These are phyloP conservation scores for Metschnikowia baotianmanensis DNA, from an alignment of 805 yeast species.

Conservation along the genomic window DNA sequence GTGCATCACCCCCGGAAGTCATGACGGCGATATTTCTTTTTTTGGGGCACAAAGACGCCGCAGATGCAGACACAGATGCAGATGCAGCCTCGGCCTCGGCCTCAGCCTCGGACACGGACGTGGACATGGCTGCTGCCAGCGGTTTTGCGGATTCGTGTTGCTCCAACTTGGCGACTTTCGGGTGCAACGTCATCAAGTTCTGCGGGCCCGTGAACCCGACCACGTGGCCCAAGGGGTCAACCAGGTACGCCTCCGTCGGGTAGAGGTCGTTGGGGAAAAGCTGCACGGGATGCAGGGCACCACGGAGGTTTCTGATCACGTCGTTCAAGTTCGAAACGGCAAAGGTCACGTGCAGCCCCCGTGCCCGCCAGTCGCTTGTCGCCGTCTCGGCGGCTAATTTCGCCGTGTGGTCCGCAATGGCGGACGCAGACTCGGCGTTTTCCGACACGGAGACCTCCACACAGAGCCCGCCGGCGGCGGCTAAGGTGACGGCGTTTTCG, in stretches of 20 bases:
- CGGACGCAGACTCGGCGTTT: constrained; percentile 17
- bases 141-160: constrained; percentile 1
- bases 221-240: constrained; percentile 83
- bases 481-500: constrained; percentile 20
- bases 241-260: constrained; percentile 67
- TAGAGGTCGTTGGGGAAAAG: constrained; percentile 67
- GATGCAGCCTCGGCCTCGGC: neutral
- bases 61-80: neutral
- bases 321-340: constrained; percentile 41
- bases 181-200: constrained; percentile 55
- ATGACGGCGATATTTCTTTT: constrained; percentile 62
- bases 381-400: constrained; percentile 18
- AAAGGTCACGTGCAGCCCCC: constrained; percentile 45
- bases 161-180: constrained; percentile 36
- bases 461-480: constrained; percentile 22
- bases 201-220: constrained; percentile 71
- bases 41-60: neutral
- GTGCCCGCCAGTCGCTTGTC: constrained; percentile 49
- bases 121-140: constrained; percentile 11
- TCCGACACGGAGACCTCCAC: constrained; percentile 22
- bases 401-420: constrained; percentile 18
- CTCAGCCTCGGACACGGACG: constrained; percentile 11
- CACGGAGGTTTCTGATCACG: constrained; percentile 34
- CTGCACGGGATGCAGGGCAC: constrained; percentile 42
- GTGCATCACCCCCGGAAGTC: constrained; percentile 84